phyloP scores from a whole-genome alignment of 1,284 basidiomycete species.

The Schizophyllum amplum region DNA sequence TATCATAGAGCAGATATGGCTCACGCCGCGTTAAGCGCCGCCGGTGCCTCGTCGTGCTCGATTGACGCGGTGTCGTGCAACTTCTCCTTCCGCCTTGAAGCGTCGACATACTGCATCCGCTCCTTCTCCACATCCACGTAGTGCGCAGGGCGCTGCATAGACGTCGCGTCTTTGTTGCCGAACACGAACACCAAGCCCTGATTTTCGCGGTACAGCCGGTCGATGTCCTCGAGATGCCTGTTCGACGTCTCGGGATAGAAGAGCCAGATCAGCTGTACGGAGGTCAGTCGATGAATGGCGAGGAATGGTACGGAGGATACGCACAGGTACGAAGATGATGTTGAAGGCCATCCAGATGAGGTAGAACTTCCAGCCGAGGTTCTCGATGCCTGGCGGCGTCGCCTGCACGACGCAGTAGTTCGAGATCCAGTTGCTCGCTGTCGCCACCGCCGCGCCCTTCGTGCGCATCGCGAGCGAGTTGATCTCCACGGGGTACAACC shows the following conservation, averaged over 20 bases:
- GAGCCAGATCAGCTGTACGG: constrained; percentile 29
- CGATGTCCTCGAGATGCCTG: constrained; percentile 38
- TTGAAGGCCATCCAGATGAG: constrained; percentile 40
- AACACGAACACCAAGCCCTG: constrained; percentile 30
- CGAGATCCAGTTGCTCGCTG: constrained; percentile 65
- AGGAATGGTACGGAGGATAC: constrained; percentile 8
- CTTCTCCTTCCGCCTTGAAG: neutral
- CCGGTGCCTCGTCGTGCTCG: neutral
- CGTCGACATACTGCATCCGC: constrained; percentile 5
- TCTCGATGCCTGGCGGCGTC: constrained; percentile 33
- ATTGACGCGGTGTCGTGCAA: neutral
- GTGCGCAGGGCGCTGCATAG: constrained; percentile 30
- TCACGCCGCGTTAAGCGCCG: neutral
- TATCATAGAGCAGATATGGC: neutral
- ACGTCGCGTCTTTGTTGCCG: constrained; percentile 31
- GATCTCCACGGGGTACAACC: constrained; percentile 61
- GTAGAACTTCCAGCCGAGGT: constrained; percentile 38
- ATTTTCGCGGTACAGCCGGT: constrained; percentile 35
- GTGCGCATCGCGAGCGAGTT: constrained; percentile 56
- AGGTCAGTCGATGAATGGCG: neutral
- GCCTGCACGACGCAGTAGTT: constrained; percentile 47
- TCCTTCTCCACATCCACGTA: constrained; percentile 22
- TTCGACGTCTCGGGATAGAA: constrained; percentile 41
- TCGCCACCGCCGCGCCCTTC: constrained; percentile 60
- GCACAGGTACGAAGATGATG: constrained; percentile 36